Evolutionary conservation across 768 basidiomycete species (phyloP).

Genomic region (Russula earlei): DNA sequence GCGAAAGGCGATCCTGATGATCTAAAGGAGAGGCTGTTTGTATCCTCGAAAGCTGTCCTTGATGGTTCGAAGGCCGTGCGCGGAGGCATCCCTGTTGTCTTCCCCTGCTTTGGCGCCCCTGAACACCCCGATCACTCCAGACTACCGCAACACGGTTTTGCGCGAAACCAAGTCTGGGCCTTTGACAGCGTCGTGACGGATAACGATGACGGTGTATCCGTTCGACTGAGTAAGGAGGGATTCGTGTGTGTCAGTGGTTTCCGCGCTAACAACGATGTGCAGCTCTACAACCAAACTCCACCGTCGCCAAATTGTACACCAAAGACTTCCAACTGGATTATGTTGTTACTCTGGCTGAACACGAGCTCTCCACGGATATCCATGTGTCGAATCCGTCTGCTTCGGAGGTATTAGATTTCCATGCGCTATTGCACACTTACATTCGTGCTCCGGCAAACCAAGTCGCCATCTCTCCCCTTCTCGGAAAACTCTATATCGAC

Average conservation of each 20-base stretch:
- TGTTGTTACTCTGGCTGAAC: conserved; percentile 66
- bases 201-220: conserved; percentile 61
- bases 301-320: conserved; percentile 49
- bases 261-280: neutral
- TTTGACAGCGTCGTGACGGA: conserved; percentile 57
- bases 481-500: conserved; percentile 62
- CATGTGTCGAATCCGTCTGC: conserved; percentile 60
- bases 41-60: conserved; percentile 68
- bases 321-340: conserved; percentile 67
- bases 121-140: conserved; percentile 59
- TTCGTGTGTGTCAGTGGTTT: neutral
- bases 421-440: conserved; percentile 91
- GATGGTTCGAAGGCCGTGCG: conserved; percentile 76
- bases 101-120: conserved; percentile 86
- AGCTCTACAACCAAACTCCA: conserved; percentile 58
- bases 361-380: conserved; percentile 69
- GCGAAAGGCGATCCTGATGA: conserved; percentile 26
- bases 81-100: conserved; percentile 53
- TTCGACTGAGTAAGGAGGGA: conserved; percentile 56
- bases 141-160: conserved; percentile 87
- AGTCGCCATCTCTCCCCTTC: conserved; percentile 54
- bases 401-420: conserved; percentile 61
- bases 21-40: conserved; percentile 63
- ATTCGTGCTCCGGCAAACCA: conserved; percentile 53
- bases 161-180: conserved; percentile 66